Evolutionary conservation across 345 rosid species (phyloP), one percentile per base, ranked within the genome.

Genomic region (Salix arbutifolia): DNA sequence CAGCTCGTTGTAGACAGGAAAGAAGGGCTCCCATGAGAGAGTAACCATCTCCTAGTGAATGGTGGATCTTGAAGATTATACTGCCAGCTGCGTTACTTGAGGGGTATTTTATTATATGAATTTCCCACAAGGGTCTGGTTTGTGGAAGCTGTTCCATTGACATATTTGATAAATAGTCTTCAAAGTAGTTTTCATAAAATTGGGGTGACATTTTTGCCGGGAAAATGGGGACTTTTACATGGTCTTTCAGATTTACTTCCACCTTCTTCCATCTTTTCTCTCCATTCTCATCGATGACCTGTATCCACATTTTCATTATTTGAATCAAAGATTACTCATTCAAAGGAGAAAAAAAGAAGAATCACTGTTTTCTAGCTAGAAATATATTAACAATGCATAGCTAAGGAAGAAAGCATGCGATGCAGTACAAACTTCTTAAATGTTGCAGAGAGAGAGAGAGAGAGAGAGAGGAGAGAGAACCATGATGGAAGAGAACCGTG

Each of bases 21-120:
- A 89, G 84, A 8, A 89, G 87, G 61, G 89, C 88, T 1, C 87
- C 86, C 89, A 89, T 86, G 11, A 89, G 80, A 74, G 87, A 83
- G 38, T 67, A 87, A 9, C 92, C 90, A 65, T 89, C 92, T 0
- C 91, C 92, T 19, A 89, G 82, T 0, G 92, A 80, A 70, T 89
- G 92, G 69, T 89, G 90, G 19, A 89, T 82, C 86, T 85, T 89
- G 88, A 89, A 87, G 3, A 89, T 71, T 0, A 79, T 0, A 42
- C 44, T 82, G 0, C 86, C 88, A 8, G 87, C 85, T 31, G 89
- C 85, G 37, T 75, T 66, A 30, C 71, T 80, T 8, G 88, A 82
- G 0, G 87, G 86, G 73, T 84, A 85, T 56, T 80, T 85, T 26
- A 89, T 23, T 6, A 88, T 67, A 38, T 89, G 92, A 58, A 89